Evolutionary conservation across 345 rosid genomes (phyloP), one percentile per base, ranked within the genome.

Genomic region (Cardiospermum halicacabum): DNA sequence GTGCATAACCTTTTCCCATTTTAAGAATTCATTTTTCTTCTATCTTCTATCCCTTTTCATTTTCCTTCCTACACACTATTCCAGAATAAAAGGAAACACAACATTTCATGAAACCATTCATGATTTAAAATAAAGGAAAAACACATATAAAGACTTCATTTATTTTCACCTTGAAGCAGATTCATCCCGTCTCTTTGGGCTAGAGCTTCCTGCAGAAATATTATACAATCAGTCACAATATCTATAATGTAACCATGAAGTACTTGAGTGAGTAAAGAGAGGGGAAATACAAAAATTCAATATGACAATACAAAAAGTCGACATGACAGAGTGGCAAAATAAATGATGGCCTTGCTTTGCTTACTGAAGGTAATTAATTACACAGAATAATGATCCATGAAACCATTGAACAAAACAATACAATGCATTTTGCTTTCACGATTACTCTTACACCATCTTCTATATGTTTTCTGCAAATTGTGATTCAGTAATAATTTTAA

Each of bases 81-180:
- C 66, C 34, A 51, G 6, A 42, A 27, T 2, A 26, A 50, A 60
- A 19, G 4, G 57, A 45, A 55, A 21, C 56, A 53, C 13, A 25
- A 11, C n/a, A n/a, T n/a, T n/a, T n/a, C 15, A 55, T 27, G 67
- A 60, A 65, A 59, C 61, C 64, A 16, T 59, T 19, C 34, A 19
- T 50, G 57, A 56, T 21, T 15, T 11, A 22, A 53, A 65, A 65
- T 25, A 21, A 45, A 22, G 58, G 34, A 7, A 31, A 71, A 58
- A 24, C 36, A 36, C 25, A 27, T 48, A 39, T 39, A 55, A 60
- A 55, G 3, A 21, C 10, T 25, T 28, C 25, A 11, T n/a, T 62
- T 43, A 62, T 57, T 39, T 69, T 80, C 65, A 90, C 96, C 97
- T 84, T 68, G 72, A 61, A 11, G 26, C 64, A 66, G 92, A 68